Conservation (phyloP, 2,329 filamentous ascomycete genomes). For the Beauveria sp. region DNA sequence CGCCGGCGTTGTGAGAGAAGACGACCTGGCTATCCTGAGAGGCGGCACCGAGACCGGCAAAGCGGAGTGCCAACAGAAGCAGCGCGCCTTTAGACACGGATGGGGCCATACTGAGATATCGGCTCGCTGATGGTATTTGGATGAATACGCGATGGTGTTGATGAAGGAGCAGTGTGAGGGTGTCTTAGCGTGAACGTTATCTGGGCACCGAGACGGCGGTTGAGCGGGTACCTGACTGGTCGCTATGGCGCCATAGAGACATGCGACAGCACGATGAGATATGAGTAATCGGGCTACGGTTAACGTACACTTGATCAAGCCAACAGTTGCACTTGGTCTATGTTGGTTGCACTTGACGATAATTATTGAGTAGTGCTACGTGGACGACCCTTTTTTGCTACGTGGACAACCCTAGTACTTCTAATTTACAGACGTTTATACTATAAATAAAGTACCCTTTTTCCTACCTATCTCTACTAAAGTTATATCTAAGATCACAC, state of each 20-base stretch:
- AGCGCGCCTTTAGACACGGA: neutral
- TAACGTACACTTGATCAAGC: neutral
- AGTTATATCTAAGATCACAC: too few relatives aligned
- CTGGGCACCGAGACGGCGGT: neutral
- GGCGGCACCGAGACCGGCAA: constrained; percentile 8
- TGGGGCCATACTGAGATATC: neutral
- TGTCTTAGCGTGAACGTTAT: neutral
- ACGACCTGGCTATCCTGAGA: constrained; percentile 12
- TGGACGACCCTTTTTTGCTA: too few relatives aligned
- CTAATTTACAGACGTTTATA: too few relatives aligned
- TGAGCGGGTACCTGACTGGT: neutral
- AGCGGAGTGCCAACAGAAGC: neutral
- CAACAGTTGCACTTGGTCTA: neutral
- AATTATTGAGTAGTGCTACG: too few relatives aligned
- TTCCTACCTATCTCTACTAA: too few relatives aligned
- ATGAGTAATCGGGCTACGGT: neutral
- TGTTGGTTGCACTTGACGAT: too few relatives aligned
- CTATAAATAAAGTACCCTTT: too few relatives aligned
- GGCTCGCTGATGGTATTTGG: neutral
- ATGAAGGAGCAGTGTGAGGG: neutral
- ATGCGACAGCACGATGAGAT: neutral
- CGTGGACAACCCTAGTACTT: too few relatives aligned
- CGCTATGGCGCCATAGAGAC: constrained; percentile 1
- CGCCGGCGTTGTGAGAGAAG: constrained; percentile 11
- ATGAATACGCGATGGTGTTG: neutral